These are phyloP conservation scores for Quercus lobata DNA, from an alignment of 331 rosid genomes.

Conservation along the genomic window DNA sequence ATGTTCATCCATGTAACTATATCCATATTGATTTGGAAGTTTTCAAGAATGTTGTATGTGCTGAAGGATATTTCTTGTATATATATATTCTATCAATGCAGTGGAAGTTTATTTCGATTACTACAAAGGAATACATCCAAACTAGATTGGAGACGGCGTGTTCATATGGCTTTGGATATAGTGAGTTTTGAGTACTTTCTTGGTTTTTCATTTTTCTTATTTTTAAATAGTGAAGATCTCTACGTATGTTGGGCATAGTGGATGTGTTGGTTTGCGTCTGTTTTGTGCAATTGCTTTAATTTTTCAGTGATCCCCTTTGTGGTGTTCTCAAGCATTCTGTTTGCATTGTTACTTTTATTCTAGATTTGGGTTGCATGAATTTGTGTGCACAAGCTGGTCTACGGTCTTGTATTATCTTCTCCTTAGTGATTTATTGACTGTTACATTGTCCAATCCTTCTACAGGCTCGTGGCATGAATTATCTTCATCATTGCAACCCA, in stretches of 20 bases:
- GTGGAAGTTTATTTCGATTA: slow-evolving; percentile 93
- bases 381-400: background rate
- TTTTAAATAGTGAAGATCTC: too few species aligned
- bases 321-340: background rate
- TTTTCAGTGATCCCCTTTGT: background rate
- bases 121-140: slow-evolving; percentile 83
- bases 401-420: background rate
- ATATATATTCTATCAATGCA: slow-evolving; percentile 42
- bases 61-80: slow-evolving; percentile 22
- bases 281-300: background rate
- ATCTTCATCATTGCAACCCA: slow-evolving; percentile 93
- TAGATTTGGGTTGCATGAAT: background rate
- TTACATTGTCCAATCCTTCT: slow-evolving; percentile 23
- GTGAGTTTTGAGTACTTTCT: slow-evolving; percentile 48
- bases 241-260: too few species aligned
- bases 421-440: slow-evolving; percentile 5
- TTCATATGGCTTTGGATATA: slow-evolving; percentile 93
- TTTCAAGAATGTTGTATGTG: background rate
- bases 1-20: background rate
- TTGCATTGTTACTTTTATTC: background rate
- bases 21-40: background rate
- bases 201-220: background rate
- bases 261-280: too few species aligned
- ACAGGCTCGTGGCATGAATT: slow-evolving; percentile 89
- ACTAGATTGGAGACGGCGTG: slow-evolving; percentile 93